Evolutionary conservation across 176 grass and related monocot species (phyloP).

Genomic region (barley (Hordeum vulgare)): MorexV3_pseudomolecules_assembly NC_058521.1:595552052-595552551

Average conservation of each 20-base stretch:
- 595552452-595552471: background rate
- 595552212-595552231: background rate
- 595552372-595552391: background rate
- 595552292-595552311: background rate
- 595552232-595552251: background rate
- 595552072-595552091: too few species aligned
- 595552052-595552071: too few species aligned
- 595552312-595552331: background rate
- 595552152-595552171: background rate
- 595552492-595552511: slow-evolving; percentile 11
- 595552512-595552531: background rate
- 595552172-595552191: background rate
- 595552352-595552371: background rate
- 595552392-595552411: background rate
- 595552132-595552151: background rate
- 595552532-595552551: background rate
- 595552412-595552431: background rate
- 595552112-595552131: background rate
- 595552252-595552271: background rate
- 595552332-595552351: background rate
- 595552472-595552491: slow-evolving; percentile 16
- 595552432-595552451: slow-evolving; percentile 13
- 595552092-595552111: too few species aligned
- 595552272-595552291: background rate
- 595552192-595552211: background rate